Conservation (phyloP, 768 basidiomycete species). For the Psilocybe cubensis region DNA sequence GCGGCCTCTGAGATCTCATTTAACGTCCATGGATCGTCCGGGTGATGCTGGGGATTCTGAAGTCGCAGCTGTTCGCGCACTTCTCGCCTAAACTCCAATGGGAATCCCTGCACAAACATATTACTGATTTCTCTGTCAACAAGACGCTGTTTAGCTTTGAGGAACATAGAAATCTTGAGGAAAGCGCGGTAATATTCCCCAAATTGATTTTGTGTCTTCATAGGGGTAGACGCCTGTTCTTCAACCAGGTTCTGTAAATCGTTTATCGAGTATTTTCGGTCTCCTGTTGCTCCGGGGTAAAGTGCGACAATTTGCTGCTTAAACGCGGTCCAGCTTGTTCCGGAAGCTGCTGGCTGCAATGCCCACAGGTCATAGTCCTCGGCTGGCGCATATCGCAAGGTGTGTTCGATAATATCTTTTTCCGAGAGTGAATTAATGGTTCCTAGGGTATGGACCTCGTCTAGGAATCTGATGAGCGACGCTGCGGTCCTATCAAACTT, state of each 20-base stretch:
- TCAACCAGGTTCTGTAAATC: not conserved
- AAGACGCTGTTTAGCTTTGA: too few species aligned
- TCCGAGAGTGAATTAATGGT: too few species aligned
- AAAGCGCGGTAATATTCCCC: conserved; percentile 16
- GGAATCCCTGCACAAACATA: conserved; percentile 12
- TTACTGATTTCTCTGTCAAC: too few species aligned
- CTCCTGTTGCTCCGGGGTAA: too few species aligned
- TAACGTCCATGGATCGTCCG: conserved; percentile 10
- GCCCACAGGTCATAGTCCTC: too few species aligned
- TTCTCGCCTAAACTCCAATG: not conserved
- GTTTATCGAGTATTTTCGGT: too few species aligned
- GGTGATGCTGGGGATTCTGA: conserved; percentile 11
- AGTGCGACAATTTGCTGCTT: too few species aligned
- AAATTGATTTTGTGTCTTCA: not conserved
- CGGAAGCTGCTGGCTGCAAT: too few species aligned
- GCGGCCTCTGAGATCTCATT: conserved; percentile 9
- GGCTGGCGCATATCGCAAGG: too few species aligned
- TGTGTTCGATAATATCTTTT: too few species aligned
- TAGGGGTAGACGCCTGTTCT: not conserved
- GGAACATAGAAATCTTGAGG: too few species aligned
- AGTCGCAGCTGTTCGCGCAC: conserved; percentile 8
- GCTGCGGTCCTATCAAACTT: conserved; percentile 5
- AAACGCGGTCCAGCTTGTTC: too few species aligned
- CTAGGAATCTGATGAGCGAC: not conserved
- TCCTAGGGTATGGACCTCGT: not conserved